A percentile compares a stretch with the other conserved stretches of the same genome.
These are phyloP conservation scores for Ochetophila trinervis DNA, from an alignment of 306 rosid genomes.

Conservation along the genomic window DNA sequence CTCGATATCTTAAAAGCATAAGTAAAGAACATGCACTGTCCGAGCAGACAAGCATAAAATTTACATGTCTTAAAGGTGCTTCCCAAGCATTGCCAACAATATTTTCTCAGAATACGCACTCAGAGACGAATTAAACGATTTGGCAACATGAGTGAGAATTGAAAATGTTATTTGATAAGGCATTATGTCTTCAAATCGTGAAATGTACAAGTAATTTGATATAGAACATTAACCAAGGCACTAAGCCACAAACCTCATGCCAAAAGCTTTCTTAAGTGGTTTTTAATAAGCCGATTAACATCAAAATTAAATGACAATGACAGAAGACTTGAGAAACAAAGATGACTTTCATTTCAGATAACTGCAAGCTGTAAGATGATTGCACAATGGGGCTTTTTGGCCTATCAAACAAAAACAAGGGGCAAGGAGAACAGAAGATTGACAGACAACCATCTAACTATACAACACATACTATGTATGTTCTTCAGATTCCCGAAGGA, in stretches of 20 bases:
- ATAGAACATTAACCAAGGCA: too few species aligned
- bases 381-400: slow-evolving; percentile 29
- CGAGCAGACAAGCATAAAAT: too few species aligned
- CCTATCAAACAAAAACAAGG: slow-evolving; percentile 39
- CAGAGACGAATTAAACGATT: too few species aligned
- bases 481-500: slow-evolving; percentile 16
- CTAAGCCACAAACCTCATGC: not conserved
- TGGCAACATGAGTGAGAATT: too few species aligned
- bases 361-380: slow-evolving; percentile 27
- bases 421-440: slow-evolving; percentile 21
- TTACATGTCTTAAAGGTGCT: too few species aligned
- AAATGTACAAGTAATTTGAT: too few species aligned
- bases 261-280: not conserved
- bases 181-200: too few species aligned
- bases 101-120: too few species aligned
- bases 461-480: slow-evolving; percentile 40
- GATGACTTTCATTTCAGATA: slow-evolving; percentile 23
- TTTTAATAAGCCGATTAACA: not conserved
- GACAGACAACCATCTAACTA: slow-evolving; percentile 40
- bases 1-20: too few species aligned
- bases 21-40: too few species aligned
- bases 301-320: not conserved
- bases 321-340: slow-evolving; percentile 11
- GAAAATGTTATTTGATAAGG: too few species aligned
- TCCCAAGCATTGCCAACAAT: too few species aligned